Evolutionary conservation across 106 monocot genomes (phyloP), one percentile per base, ranked within the genome.

Genomic region (Triglochin maritima): DNA sequence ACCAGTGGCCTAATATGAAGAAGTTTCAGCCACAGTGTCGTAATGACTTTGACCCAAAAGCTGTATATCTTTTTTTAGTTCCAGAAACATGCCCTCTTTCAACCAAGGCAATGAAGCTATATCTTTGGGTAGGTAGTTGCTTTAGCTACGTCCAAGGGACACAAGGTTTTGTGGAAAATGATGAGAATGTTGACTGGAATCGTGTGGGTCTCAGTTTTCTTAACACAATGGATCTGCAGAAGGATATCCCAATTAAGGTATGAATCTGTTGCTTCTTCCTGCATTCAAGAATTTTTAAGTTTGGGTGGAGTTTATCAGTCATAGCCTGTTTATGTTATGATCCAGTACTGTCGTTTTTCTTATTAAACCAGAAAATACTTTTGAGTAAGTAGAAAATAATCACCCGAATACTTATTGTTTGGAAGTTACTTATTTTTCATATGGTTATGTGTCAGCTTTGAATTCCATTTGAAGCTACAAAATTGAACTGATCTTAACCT

Each of bases 121-220:
- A 79, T 71, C 17, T 93, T 57, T 93, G 85, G 80, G 57, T 83
- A 73, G 88, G 85, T 8, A 81, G 83, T 17, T 70, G 66, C 44
- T 78, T 68, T 70, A 68, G 74, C 57, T 69, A 71, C 17, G 50
- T 56, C 52, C 69, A 66, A 53, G 41, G 44, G 3, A 50, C 67
- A 49, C 47, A 54, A 65, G 17, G 58, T 64, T 71, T 29, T 29
- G 29, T 29, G 29, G 70, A 60, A 58, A 61, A 54, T 9, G 55
- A 74, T 64, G 58, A 51, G 46, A 46, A 71, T 17, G 67, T 80
- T 76, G 77, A 87, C 64, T 93, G 92, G 92, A 78, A 66, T 47
- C 54, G 46, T 66, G 69, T 83, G 72, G 81, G 76, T 7, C 17
- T 50, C 69, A 70, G 81, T 68, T 93, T 93, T 83, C 85, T 93